Evolutionary conservation across 2,329 filamentous ascomycete species (phyloP).

Genomic region (Xylaria sp.): DNA sequence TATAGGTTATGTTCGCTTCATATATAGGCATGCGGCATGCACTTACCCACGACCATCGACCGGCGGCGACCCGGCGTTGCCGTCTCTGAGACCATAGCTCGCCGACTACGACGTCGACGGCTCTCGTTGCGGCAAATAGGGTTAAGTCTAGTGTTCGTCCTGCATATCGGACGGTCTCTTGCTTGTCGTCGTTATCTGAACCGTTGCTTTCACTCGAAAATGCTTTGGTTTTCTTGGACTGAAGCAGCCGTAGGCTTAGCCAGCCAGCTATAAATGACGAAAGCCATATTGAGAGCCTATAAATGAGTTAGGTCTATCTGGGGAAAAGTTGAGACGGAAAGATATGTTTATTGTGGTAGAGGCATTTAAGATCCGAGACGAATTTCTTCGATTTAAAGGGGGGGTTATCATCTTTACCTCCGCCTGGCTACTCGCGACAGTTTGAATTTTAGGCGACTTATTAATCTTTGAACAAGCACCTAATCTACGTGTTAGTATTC

Average conservation of each 20-base stretch:
- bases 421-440: slow-evolving; percentile 43
- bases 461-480: slow-evolving; percentile 44
- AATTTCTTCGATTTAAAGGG: not conserved
- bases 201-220: slow-evolving; percentile 57
- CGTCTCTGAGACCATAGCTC: slow-evolving; percentile 69
- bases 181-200: slow-evolving; percentile 42
- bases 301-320: slow-evolving; percentile 38
- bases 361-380: not conserved
- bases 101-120: slow-evolving; percentile 76
- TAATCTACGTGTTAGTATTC: slow-evolving; percentile 29
- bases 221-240: slow-evolving; percentile 62
- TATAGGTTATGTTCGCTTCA: not conserved
- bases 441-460: slow-evolving; percentile 42
- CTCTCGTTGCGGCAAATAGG: slow-evolving; percentile 78
- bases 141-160: slow-evolving; percentile 85
- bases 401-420: slow-evolving; percentile 49
- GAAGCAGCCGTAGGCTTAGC: slow-evolving; percentile 66
- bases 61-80: slow-evolving; percentile 56
- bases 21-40: not conserved
- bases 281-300: slow-evolving; percentile 66
- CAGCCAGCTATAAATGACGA: slow-evolving; percentile 69
- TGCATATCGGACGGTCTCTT: slow-evolving; percentile 55
- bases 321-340: not conserved
- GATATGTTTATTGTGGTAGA: slow-evolving; percentile 3
- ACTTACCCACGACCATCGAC: slow-evolving; percentile 60